These are phyloP conservation scores for Closterium sp. DNA, from an alignment of 139 green algal species.

Conservation along the genomic window DNA sequence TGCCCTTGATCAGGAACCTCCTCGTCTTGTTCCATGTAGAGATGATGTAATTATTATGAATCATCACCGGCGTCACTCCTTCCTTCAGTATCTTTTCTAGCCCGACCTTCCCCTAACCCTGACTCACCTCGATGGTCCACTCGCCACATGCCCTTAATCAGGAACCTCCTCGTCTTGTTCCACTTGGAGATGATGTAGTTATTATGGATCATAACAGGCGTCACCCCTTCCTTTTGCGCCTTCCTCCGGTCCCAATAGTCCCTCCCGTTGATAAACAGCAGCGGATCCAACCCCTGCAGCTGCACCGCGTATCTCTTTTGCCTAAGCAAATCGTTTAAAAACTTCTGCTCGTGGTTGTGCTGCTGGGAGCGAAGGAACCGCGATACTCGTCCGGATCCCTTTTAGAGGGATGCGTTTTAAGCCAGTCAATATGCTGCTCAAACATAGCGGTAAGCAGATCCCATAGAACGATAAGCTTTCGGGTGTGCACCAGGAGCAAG, in stretches of 20 bases:
- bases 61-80: not conserved
- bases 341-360: conserved; percentile 18
- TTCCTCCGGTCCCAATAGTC: conserved; percentile 19
- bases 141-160: too few species aligned
- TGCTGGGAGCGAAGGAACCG: not conserved
- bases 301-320: not conserved
- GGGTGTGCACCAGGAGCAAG: conserved; percentile 18
- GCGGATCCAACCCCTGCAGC: conserved; percentile 12
- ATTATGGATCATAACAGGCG: conserved; percentile 38
- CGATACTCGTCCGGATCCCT: not conserved
- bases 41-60: conserved; percentile 13
- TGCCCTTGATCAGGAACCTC: conserved; percentile 23
- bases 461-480: not conserved
- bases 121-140: not conserved
- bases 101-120: too few species aligned
- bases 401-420: conserved; percentile 6
- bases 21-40: conserved; percentile 16
- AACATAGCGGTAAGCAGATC: conserved; percentile 22
- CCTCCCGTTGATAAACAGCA: conserved; percentile 23
- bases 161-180: conserved; percentile 21
- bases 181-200: conserved; percentile 33
- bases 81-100: too few species aligned
- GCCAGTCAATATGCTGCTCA: conserved; percentile 20
- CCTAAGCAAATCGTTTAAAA: conserved; percentile 2
- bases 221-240: not conserved